Evolutionary conservation across 2,329 filamentous ascomycete genomes (phyloP), one percentile per base, ranked within the genome.

Genomic region (Hypoxylon rubiginosum): DNA sequence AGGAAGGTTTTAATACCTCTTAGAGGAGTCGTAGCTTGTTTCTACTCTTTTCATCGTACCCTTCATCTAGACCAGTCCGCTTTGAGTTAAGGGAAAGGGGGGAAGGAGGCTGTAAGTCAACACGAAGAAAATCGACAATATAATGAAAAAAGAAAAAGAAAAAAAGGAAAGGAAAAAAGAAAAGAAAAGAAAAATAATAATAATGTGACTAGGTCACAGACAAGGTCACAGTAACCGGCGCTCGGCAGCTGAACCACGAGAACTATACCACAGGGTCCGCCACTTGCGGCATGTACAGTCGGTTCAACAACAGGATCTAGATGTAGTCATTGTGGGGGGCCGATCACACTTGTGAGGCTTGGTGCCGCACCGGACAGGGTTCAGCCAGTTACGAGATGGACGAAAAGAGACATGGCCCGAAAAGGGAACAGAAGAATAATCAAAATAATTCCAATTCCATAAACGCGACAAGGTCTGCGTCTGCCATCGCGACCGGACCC

Each of bases 1-100:
- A 59, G 52, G 57, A 74, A 62, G 70, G 64, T 64, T 74, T 75
- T 73, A 74, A 76, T 76, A 75, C 61, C 51, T 62, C 48, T 65
- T 58, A 49, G 60, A 55, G 58, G 59, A 26, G 50, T 64, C 36
- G 58, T 58, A 61, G 56, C 52, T 63, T 59, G 49, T 48, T 60
- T 64, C 36, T 63, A 24, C 30, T 53, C 56, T 67, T 72, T 53
- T 64, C 57, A 62, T 63, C 49, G 60, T 69, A 59, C 50, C 49
- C 58, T 66, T 71, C 67, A 53, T 58, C 60, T 58, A 64, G 67
- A 58, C 65, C 65, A 71, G 69, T 65, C 69, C 66, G 36, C 62
- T 63, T 68, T 56, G 30, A 71, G 61, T 68, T 57, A 71, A 67
- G 51, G 58, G 55, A 43, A 62, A 54, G 36, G 62, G 63, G 63